phyloP scores from a whole-genome alignment of 345 rosid genomes.

The Melaleuca alternifolia region DNA sequence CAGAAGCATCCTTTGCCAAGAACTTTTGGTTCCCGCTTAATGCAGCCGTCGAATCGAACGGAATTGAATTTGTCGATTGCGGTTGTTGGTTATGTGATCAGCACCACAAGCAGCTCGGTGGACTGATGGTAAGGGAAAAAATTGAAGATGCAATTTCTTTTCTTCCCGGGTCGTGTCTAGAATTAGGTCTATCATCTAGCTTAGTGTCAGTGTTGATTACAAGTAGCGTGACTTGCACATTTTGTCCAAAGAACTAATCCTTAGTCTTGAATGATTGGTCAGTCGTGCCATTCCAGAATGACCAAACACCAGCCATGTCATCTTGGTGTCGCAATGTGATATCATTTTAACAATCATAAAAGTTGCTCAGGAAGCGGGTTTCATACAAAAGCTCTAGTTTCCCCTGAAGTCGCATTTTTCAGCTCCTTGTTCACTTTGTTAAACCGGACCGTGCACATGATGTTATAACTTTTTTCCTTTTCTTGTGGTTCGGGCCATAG shows the following conservation, averaged over 20 bases:
- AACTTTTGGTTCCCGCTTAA: slow-evolving; percentile 4
- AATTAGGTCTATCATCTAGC: background rate
- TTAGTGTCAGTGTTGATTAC: background rate
- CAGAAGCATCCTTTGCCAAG: background rate
- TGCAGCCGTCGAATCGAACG: slow-evolving; percentile 36
- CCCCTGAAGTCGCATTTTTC: background rate
- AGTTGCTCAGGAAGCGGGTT: background rate
- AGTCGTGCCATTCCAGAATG: background rate
- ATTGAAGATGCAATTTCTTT: background rate
- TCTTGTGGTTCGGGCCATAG: slow-evolving; percentile 16
- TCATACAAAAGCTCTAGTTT: background rate
- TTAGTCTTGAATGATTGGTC: background rate
- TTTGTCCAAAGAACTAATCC: background rate
- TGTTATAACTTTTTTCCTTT: background rate
- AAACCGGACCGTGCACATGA: background rate
- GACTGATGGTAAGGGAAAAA: slow-evolving; percentile 22
- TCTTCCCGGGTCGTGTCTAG: background rate
- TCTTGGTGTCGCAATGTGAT: background rate
- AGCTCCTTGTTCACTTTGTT: background rate
- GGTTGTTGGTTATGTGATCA: slow-evolving; percentile 88
- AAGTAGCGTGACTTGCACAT: fast-evolving
- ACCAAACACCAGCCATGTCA: background rate
- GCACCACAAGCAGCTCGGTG: slow-evolving; percentile 39
- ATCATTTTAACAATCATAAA: background rate
- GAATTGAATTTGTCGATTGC: slow-evolving; percentile 41